These are phyloP conservation scores for Exophiala sp. DNA, from an alignment of 2,329 filamentous ascomycete genomes.

Conservation along the genomic window DNA sequence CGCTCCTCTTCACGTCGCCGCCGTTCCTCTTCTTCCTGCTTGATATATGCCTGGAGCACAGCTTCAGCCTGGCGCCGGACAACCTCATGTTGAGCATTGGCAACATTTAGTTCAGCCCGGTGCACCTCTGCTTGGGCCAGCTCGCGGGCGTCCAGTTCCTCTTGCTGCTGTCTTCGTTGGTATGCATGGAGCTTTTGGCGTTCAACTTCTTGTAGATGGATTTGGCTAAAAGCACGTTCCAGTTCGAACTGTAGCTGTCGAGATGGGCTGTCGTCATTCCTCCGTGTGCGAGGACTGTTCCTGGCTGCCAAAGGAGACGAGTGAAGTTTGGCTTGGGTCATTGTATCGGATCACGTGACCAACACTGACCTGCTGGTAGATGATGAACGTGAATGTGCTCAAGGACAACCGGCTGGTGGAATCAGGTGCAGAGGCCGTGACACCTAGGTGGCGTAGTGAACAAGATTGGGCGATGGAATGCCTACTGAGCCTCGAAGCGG, in stretches of 20 bases:
- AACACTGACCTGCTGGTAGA: too few relatives aligned
- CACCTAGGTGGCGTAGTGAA: too few relatives aligned
- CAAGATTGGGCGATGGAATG: not conserved
- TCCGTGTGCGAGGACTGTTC: conserved; percentile 14
- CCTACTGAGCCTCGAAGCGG: not conserved
- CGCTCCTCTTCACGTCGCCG: conserved; percentile 30
- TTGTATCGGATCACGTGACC: conserved; percentile 13
- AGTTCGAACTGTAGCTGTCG: conserved; percentile 33
- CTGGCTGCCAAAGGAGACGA: conserved; percentile 17
- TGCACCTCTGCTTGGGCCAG: conserved; percentile 59
- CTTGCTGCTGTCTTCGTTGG: conserved; percentile 45
- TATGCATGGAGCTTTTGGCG: conserved; percentile 41
- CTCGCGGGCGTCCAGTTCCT: conserved; percentile 56
- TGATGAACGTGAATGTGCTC: not conserved
- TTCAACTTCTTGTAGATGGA: conserved; percentile 39
- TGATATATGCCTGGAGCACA: conserved; percentile 44
- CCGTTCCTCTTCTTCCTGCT: conserved; percentile 33
- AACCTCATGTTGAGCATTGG: conserved; percentile 60
- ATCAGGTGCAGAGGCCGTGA: too few relatives aligned
- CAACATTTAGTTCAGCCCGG: conserved; percentile 59
- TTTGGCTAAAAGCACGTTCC: conserved; percentile 37
- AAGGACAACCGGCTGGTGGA: too few relatives aligned
- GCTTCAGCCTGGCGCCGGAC: conserved; percentile 54
- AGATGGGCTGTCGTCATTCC: conserved; percentile 25
- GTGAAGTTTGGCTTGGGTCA: conserved; percentile 15